phyloP scores from a whole-genome alignment of 2,329 filamentous ascomycete genomes.

The Fusarium temperatum region DNA sequence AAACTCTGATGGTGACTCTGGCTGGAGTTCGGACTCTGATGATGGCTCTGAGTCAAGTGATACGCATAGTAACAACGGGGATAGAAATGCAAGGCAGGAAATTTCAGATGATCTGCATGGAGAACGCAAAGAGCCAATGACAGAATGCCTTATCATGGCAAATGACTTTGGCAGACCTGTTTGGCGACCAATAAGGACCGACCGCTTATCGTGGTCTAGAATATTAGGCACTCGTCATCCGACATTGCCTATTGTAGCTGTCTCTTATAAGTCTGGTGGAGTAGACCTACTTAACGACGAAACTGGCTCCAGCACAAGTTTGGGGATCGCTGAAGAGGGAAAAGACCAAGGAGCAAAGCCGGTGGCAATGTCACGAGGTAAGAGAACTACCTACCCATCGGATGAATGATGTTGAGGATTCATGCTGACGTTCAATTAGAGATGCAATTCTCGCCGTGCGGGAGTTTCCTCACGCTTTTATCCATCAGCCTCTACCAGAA shows the following conservation, averaged over 20 bases:
- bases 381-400: fast-evolving
- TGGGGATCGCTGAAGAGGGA: neutral
- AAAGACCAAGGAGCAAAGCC: too few relatives aligned
- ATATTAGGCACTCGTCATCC: neutral
- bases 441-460: neutral
- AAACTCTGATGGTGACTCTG: neutral
- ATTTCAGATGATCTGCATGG: neutral
- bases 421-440: neutral
- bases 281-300: neutral
- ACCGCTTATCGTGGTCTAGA: neutral
- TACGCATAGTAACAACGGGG: neutral
- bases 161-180: neutral
- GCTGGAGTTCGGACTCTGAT: neutral
- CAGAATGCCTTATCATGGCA: neutral
- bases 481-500: neutral
- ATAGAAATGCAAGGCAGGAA: neutral
- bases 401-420: fast-evolving
- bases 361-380: neutral
- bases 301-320: neutral
- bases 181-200: neutral
- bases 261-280: neutral
- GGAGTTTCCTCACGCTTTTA: neutral
- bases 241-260: neutral
- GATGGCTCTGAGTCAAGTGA: neutral
- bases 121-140: neutral